Base-by-base conservation (phyloP, 164 flowering plant species). In the Umbilicus rupestris region DNA sequence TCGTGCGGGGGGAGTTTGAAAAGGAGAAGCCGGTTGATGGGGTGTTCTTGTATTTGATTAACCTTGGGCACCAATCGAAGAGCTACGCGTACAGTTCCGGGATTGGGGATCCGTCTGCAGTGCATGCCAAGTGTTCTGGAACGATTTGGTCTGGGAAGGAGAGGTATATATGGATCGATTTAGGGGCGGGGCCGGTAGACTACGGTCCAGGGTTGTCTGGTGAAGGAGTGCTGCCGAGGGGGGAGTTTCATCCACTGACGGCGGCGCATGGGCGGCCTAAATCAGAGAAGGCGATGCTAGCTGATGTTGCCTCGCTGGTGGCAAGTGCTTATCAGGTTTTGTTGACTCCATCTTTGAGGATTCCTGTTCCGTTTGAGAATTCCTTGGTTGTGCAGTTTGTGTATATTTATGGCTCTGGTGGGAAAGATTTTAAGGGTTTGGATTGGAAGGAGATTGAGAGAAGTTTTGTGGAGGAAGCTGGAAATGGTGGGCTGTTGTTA, bases 161-260 rank as follows among this genome's bases (percentile, higher is more conserved):
- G 15, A 71, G 97, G 68, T 95, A 92, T 62, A 19, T 87, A 41
- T 95, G 99, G 97, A 75, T 92, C 35, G 99, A 95, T 74, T 80
- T 95, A 35, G 83, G 78, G 2, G 97, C 99, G 0, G 99, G 97
- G 0, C 99, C 99, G 2, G 92, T 95, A 9, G 88, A 92, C 68
- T 92, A 91, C 50, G 96, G 99, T 17, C 99, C 99, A 17, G 85
- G 85, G 0, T 49, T 92, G 19, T 87, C 99, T 0, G 99, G 97
- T 3, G 99, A 95, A 47, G 99, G 97, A 50, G 79, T 89, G 31
- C 31, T 91, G 22, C 95, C 96, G 0, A 75, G 81, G 14, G 97
- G 97, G 0, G 96, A 89, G 71, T 94, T 89, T 73, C 99, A 89
- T 60, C 97, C 99, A 0, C 37, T 94, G 28, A 86, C 96, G 0